Percentiles rank a stretch among this genome's conserved stretches.
Conservation (phyloP, 106 monocot genomes). For the Amphibolis antarctica region DNA sequence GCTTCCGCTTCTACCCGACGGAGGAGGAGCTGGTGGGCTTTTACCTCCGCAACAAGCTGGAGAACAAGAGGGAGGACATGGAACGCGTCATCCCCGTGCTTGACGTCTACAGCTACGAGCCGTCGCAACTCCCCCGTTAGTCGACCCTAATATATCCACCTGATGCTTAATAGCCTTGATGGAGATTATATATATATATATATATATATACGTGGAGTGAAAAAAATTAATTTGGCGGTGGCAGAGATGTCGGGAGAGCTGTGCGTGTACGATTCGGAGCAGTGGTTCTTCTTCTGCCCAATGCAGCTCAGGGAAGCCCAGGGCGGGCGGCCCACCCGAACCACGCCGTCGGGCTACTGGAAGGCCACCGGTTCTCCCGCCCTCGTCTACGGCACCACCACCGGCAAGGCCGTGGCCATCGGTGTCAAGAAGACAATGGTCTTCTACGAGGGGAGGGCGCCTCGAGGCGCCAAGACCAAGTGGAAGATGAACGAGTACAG, state of each 20-base stretch:
- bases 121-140: slow-evolving; percentile 45
- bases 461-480: slow-evolving; percentile 36
- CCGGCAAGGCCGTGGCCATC: slow-evolving; percentile 8
- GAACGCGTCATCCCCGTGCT: slow-evolving; percentile 43
- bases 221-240: too few relatives aligned
- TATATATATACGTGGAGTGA: too few relatives aligned
- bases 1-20: slow-evolving; percentile 67
- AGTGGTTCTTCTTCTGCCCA: slow-evolving; percentile 88
- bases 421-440: slow-evolving; percentile 71
- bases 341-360: slow-evolving; percentile 70
- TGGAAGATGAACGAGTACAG: slow-evolving; percentile 88
- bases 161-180: background rate
- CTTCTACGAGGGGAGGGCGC: slow-evolving; percentile 60
- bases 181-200: too few relatives aligned
- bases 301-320: slow-evolving; percentile 46
- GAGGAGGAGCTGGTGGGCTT: slow-evolving; percentile 79
- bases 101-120: slow-evolving; percentile 42
- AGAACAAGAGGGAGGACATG: slow-evolving; percentile 31
- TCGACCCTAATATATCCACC: background rate
- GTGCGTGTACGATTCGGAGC: slow-evolving; percentile 27
- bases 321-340: slow-evolving; percentile 56
- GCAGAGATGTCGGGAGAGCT: slow-evolving; percentile 29
- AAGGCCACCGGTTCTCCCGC: slow-evolving; percentile 63
- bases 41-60: slow-evolving; percentile 64
- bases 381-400: slow-evolving; percentile 19